Evolutionary conservation across 495 filamentous ascomycete genomes (phyloP), one percentile per base, ranked within the genome.

Genomic region (Oidiodendron maius): DNA sequence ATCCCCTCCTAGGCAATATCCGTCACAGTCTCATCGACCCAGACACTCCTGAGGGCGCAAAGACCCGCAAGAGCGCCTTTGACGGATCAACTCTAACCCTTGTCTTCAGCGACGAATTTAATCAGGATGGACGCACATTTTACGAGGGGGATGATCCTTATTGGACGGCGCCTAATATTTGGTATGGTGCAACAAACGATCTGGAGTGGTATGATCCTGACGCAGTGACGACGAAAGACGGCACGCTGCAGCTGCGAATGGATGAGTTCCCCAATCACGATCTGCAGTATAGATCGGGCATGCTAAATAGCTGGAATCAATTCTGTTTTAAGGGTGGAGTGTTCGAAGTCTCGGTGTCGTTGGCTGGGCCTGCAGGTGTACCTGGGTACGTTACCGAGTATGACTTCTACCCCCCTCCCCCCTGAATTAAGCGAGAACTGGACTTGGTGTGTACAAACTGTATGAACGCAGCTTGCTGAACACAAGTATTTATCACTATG

Each of bases 171-270:
- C 40, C 58, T 11, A 43, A 60, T 40, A 36, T 60, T n/a, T 57
- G 58, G 58, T 60, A 60, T 60, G 83, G 85, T 42, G 82, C 84
- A 35, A 89, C 85, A 3, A 68, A 80, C 56, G 85, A 89, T 68
- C 63, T 87, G 38, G 84, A 88, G 75, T 89, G 85, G 86, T 89
- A 90, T 56, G 86, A 89, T 59, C 86, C 86, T 1, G 86, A 89
- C 62, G 83, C 86, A 10, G 69, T 81, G 9, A 84, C 78, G 6
- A 89, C 86, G 8, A 69, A 64, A 34, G 74, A 80, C 50, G 86
- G 86, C 20, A 75, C 75, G 15, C 67, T 90, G n/a, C 77, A 83
- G 55, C 67, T 90, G 41, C 71, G 72, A 45, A 78, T 89, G 51
- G 82, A 82, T 56, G 60, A 69, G 6, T 87, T 83, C 58, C 56